Conservation (phyloP, 176 grass and related monocot genomes). For the Lolium rigidum region DNA sequence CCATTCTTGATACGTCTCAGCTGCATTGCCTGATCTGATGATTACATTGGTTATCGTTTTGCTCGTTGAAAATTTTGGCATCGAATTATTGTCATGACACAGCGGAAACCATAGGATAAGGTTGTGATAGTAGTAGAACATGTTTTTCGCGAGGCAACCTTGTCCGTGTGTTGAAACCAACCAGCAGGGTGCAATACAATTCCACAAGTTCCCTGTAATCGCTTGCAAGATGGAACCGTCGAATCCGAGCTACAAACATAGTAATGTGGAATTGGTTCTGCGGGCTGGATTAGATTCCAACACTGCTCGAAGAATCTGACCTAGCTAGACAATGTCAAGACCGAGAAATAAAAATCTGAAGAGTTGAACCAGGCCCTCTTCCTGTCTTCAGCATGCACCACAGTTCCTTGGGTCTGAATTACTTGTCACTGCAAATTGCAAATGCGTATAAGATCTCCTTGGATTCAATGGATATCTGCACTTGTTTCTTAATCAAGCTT, state of each 20-base stretch:
- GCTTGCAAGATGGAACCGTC: background rate
- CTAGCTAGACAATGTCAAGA: conserved; percentile 1
- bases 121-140: background rate
- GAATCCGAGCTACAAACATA: background rate
- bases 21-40: background rate
- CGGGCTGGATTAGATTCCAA: background rate
- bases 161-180: background rate
- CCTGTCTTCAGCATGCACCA: background rate
- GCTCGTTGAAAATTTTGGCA: background rate
- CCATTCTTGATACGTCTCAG: background rate
- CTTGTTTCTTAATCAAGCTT: background rate
- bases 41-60: background rate
- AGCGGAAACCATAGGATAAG: background rate
- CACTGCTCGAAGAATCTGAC: background rate
- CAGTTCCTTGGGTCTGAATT: background rate
- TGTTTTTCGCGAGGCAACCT: no score
- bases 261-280: background rate
- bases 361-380: background rate
- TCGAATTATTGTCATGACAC: background rate
- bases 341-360: background rate
- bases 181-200: background rate
- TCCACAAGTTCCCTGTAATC: background rate
- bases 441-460: background rate
- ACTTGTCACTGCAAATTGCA: conserved; percentile 39
- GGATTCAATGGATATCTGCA: background rate